Conservation (phyloP, 2,329 filamentous ascomycete genomes). For the Cordyceps javanica region DNA sequence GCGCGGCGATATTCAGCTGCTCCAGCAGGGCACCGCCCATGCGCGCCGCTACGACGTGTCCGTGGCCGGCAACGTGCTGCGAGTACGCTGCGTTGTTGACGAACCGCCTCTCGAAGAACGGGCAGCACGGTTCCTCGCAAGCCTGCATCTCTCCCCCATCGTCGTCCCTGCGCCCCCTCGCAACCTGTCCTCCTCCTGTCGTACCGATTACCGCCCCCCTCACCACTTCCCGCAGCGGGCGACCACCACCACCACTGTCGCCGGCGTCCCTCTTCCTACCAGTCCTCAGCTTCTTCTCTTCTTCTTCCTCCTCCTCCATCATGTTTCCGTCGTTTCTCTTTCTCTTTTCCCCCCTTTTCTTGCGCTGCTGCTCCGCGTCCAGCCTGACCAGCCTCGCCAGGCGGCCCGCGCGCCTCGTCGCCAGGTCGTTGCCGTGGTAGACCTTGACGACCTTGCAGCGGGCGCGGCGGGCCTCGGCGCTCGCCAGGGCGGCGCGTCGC, state of each 20-base stretch:
- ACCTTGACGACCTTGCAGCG: neutral
- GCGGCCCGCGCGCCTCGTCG: neutral
- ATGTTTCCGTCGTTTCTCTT: neutral
- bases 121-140: conserved; percentile 1
- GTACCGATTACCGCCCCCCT: too few species aligned
- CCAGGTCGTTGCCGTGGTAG: neutral
- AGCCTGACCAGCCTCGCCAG: neutral
- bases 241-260: neutral
- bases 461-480: neutral
- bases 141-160: neutral
- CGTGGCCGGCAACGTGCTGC: neutral
- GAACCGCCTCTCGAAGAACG: neutral
- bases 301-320: neutral
- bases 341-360: neutral
- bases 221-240: neutral
- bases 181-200: too few species aligned
- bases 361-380: too few species aligned
- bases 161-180: neutral
- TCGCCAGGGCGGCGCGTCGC: rapidly evolving
- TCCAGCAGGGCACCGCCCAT: neutral
- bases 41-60: neutral
- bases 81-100: neutral
- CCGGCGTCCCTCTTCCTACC: neutral
- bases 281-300: neutral
- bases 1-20: neutral